Percentiles rank a stretch among this genome's conserved stretches.
Conservation (phyloP, 2,329 filamentous ascomycete species). For the Thermothelomyces thermophilus region DNA sequence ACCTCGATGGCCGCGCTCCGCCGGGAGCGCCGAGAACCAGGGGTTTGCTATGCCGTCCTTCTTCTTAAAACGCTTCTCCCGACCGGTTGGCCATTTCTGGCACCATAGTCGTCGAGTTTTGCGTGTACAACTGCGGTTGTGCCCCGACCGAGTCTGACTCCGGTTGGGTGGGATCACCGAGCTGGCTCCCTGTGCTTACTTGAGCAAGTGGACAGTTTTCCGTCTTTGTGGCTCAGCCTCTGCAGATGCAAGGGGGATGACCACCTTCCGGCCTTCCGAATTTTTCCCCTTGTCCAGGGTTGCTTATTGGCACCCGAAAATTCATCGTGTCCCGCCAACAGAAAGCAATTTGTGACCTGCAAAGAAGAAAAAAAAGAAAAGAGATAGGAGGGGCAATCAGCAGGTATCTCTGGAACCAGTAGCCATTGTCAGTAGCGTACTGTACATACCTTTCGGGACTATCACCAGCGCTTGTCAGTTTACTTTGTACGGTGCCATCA, state of each 20-base stretch:
- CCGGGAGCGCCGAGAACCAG: constrained; percentile 12
- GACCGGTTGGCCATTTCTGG: constrained; percentile 12
- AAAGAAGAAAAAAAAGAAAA: too few relatives aligned
- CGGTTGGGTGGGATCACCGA: constrained; percentile 13
- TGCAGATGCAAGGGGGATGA: constrained; percentile 6
- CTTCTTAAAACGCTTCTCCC: constrained; percentile 14
- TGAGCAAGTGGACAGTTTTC: background rate
- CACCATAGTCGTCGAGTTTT: constrained; percentile 8
- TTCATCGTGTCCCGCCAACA: constrained; percentile 9
- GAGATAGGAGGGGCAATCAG: constrained; percentile 14
- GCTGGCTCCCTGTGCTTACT: background rate
- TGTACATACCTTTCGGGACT: too few relatives aligned
- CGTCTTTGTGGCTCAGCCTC: constrained; percentile 1
- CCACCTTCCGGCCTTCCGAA: constrained; percentile 7
- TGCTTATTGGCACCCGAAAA: constrained; percentile 13
- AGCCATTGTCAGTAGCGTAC: too few relatives aligned
- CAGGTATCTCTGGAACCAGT: background rate
- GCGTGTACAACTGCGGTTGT: constrained; percentile 8
- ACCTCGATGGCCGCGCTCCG: constrained; percentile 4
- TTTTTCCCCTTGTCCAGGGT: constrained; percentile 3
- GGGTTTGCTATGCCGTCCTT: constrained; percentile 6
- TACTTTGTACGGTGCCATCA: background rate
- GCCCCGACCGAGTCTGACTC: constrained; percentile 6
- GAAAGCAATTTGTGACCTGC: background rate
- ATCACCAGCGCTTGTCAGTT: background rate